Conservation (phyloP, 1,139 yeast species). For the Fermentozyma sake region DNA sequence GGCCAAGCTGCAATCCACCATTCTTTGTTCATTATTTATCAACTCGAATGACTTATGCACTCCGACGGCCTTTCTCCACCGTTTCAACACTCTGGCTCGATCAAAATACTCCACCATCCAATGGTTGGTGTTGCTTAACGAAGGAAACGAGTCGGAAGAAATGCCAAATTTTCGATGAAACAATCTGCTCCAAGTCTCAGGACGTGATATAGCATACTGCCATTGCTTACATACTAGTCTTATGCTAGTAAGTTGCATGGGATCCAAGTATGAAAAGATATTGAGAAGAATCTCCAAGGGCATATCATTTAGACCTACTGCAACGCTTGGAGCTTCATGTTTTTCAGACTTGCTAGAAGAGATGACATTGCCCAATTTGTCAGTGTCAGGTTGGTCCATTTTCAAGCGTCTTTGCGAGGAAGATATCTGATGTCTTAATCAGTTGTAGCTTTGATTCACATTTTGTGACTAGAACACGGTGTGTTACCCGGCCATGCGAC, state of each 20-base stretch:
- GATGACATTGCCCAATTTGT: constrained; percentile 6
- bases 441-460: too few relatives aligned
- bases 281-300: constrained; percentile 58
- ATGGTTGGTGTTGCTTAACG: constrained; percentile 46
- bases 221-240: constrained; percentile 54
- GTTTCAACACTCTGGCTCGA: constrained; percentile 37
- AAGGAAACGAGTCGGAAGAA: constrained; percentile 43
- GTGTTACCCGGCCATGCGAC: too few relatives aligned
- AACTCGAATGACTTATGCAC: constrained; percentile 28
- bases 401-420: too few relatives aligned
- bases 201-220: constrained; percentile 49
- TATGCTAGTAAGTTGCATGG: constrained; percentile 45
- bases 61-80: constrained; percentile 50
- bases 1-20: constrained; percentile 23
- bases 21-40: constrained; percentile 22
- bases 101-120: constrained; percentile 57
- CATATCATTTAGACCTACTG: constrained; percentile 33
- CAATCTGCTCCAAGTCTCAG: constrained; percentile 58
- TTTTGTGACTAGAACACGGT: too few relatives aligned
- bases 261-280: constrained; percentile 54
- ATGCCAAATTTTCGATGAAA: constrained; percentile 45
- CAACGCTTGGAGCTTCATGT: too few relatives aligned
- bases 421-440: too few relatives aligned
- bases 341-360: too few relatives aligned
- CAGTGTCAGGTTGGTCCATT: too few relatives aligned